These are phyloP conservation scores for Neonectria coccinea DNA, from an alignment of 2,329 filamentous ascomycete species.

Conservation along the genomic window DNA sequence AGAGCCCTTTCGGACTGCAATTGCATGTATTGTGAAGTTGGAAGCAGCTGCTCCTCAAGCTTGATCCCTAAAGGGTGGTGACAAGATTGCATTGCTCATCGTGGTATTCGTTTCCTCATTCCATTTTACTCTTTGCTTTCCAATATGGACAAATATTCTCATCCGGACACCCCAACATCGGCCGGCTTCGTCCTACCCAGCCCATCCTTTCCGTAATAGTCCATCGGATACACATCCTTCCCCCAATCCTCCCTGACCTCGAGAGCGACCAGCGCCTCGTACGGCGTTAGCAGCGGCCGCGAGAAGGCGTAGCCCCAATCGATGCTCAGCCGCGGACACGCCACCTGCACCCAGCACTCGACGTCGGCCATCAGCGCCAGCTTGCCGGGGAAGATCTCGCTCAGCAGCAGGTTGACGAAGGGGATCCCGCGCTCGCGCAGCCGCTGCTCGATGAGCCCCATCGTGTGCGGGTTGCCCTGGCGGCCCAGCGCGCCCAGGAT, in stretches of 20 bases:
- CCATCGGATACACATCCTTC: conserved; percentile 90
- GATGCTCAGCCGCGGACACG: conserved; percentile 95
- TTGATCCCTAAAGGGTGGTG: not conserved
- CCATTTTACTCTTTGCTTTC: not conserved
- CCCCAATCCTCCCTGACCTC: conserved; percentile 83
- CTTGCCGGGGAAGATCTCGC: conserved; percentile 97
- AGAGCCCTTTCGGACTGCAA: not conserved
- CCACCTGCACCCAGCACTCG: conserved; percentile 98
- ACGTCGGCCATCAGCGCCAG: conserved; percentile 93
- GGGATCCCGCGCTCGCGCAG: conserved; percentile 79
- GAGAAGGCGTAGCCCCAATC: conserved; percentile 99
- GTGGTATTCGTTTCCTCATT: conserved; percentile 6
- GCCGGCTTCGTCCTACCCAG: conserved; percentile 79
- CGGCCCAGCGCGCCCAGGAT: conserved; percentile 93
- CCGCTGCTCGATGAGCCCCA: conserved; percentile 85
- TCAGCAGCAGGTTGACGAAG: conserved; percentile 86
- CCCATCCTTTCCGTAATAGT: conserved; percentile 95
- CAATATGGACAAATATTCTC: not conserved
- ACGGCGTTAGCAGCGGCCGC: conserved; percentile 88
- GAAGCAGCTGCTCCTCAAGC: not conserved
- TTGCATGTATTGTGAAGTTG: not conserved
- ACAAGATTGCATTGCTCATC: conserved; percentile 8
- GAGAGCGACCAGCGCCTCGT: conserved; percentile 93
- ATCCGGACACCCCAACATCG: conserved; percentile 44
- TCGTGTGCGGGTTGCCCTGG: conserved; percentile 94